These are phyloP conservation scores for Colletotrichum sp. DNA, from an alignment of 2,329 filamentous ascomycete genomes.

Conservation along the genomic window DNA sequence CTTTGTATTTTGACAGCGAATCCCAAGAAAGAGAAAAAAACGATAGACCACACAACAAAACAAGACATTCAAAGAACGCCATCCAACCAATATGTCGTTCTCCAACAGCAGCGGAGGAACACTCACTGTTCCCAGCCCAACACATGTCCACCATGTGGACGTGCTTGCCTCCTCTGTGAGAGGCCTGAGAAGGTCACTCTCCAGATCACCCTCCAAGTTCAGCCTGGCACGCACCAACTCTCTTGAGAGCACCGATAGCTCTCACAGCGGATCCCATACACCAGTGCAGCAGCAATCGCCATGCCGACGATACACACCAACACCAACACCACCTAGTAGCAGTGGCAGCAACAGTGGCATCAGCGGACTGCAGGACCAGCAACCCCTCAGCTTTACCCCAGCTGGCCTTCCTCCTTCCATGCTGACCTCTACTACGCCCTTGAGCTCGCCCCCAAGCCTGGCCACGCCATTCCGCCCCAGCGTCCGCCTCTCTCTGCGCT, in stretches of 20 bases:
- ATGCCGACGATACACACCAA: conserved; percentile 44
- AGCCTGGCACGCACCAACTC: conserved; percentile 60
- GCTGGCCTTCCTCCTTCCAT: conserved; percentile 26
- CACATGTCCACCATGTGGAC: conserved; percentile 81
- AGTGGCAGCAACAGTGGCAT: conserved; percentile 35
- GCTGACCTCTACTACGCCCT: conserved; percentile 31
- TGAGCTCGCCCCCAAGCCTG: conserved; percentile 46
- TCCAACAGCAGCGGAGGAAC: conserved; percentile 72
- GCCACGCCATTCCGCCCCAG: conserved; percentile 71
- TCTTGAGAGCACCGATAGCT: conserved; percentile 48
- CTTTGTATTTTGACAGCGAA: conserved; percentile 7
- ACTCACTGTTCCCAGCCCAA: conserved; percentile 86
- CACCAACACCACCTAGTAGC: conserved; percentile 16
- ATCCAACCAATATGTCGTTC: conserved; percentile 58
- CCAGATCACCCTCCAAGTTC: conserved; percentile 93
- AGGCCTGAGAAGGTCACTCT: conserved; percentile 85
- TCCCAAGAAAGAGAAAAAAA: not conserved
- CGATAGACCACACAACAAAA: not conserved
- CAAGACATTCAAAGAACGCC: not conserved
- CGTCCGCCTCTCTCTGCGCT: conserved; percentile 69
- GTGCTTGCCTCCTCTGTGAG: conserved; percentile 77
- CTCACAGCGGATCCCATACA: conserved; percentile 36
- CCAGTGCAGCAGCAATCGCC: conserved; percentile 40
- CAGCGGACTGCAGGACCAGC: conserved; percentile 33
- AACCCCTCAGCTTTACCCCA: conserved; percentile 33